Base-by-base conservation (phyloP, 768 basidiomycete species). In the Gloeopeniophorella convolvens region DNA sequence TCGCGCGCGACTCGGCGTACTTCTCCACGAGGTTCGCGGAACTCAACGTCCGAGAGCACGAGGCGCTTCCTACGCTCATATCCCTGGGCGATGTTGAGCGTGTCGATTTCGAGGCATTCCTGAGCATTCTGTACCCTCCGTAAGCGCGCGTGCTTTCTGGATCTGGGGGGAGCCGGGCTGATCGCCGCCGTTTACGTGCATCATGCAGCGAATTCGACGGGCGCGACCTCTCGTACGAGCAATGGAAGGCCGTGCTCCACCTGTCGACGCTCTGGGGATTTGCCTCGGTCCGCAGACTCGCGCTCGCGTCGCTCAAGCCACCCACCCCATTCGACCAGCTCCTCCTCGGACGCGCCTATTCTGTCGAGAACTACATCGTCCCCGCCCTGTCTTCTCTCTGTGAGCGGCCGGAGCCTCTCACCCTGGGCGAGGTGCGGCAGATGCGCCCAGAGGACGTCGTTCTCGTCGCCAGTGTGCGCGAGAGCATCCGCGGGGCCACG, bases 181-280 rank as follows among this genome's bases (percentile, higher is more conserved):
- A 11, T 48, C 30, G 23, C 13, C n/a, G n/a, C n/a, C 18, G 10
- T n/a, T n/a, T n/a, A n/a, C n/a, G n/a, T n/a, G n/a, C n/a, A n/a
- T n/a, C n/a, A n/a, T n/a, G n/a, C n/a, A n/a, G n/a, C n/a, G n/a
- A n/a, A n/a, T 55, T 51, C 24, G 27, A 45, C 13, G 35, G 31
- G 24, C 27, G n/a, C 2, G 45, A 50, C 9, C 30, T 51, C 5
- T 33, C 42, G 15, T 59, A 49, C 15, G 57, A 60, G n/a, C 50
- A 58, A 16, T 66, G 66, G 61, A 50, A 54, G 10, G 60, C 65
- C 12, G 59, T 66, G 5, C 56, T 66, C 23, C 48, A 57, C 32
- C 45, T 62, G 31, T 58, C 63, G 13, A 55, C 61, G 44, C 63
- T 11, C 33, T 72, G 30, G 68, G 65, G 45, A 45, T 65, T 55